Conservation (phyloP, 2,329 filamentous ascomycete species). For the Fusarium liriodendri region DNA sequence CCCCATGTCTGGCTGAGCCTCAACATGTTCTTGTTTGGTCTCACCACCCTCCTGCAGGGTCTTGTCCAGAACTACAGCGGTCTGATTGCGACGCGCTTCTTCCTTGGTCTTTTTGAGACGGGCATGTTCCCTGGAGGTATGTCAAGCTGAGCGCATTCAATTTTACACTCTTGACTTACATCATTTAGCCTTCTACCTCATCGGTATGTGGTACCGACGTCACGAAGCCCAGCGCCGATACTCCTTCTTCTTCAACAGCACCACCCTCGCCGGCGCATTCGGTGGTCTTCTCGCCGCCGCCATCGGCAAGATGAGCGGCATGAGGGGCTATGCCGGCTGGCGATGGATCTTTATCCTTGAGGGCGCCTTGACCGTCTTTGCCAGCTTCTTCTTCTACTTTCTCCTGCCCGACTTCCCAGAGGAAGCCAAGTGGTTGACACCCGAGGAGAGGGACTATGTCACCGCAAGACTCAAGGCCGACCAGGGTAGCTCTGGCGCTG, state of each 20-base stretch:
- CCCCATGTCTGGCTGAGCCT: constrained; percentile 78
- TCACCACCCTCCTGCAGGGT: constrained; percentile 81
- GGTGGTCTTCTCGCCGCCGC: constrained; percentile 86
- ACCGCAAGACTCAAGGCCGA: constrained; percentile 75
- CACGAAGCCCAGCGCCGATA: constrained; percentile 91
- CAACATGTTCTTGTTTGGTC: constrained; percentile 88
- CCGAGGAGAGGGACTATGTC: constrained; percentile 76
- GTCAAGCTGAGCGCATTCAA: constrained; percentile 2
- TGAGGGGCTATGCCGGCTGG: constrained; percentile 78
- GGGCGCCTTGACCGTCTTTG: constrained; percentile 71
- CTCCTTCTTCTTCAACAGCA: constrained; percentile 91
- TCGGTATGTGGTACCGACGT: constrained; percentile 91
- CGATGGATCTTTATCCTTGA: constrained; percentile 88
- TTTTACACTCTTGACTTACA: constrained; percentile 52
- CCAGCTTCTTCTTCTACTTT: constrained; percentile 74
- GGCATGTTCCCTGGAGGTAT: constrained; percentile 72
- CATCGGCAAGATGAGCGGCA: constrained; percentile 87
- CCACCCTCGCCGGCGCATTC: constrained; percentile 84
- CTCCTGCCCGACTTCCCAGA: constrained; percentile 80
- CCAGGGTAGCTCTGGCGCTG: constrained; percentile 73
- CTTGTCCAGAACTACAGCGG: constrained; percentile 82
- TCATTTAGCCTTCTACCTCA: constrained; percentile 70
- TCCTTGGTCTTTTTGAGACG: constrained; percentile 81
- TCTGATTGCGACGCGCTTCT: constrained; percentile 83
- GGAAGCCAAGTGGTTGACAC: constrained; percentile 76